These are phyloP conservation scores for Leccinum rimulosum DNA, from an alignment of 768 basidiomycete genomes.

Conservation along the genomic window DNA sequence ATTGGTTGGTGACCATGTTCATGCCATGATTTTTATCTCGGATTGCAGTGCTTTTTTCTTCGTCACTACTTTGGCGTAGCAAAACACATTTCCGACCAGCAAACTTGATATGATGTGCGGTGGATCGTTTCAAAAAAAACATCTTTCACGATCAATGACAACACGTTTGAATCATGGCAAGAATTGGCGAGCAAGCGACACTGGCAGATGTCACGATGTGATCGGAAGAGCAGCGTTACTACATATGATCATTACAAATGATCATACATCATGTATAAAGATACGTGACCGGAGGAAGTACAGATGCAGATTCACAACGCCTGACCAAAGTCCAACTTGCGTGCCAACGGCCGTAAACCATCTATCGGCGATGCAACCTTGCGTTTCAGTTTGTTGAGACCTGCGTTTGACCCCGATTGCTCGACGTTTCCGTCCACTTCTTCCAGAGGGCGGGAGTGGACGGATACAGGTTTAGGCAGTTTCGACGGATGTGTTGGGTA, in stretches of 20 bases:
- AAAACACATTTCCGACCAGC: background rate
- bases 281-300: background rate
- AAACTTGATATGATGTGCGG: background rate
- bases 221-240: background rate
- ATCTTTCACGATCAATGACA: background rate
- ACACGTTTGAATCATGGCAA: background rate
- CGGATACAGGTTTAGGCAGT: conserved; percentile 69
- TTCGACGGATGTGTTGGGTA: conserved; percentile 87
- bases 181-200: background rate
- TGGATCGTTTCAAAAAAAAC: background rate
- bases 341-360: conserved; percentile 57
- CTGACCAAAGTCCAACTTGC: conserved; percentile 70
- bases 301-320: conserved; percentile 9
- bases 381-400: conserved; percentile 61
- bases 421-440: conserved; percentile 78
- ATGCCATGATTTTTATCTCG: no score
- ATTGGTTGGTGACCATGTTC: background rate
- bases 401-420: conserved; percentile 45
- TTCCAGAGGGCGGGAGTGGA: conserved; percentile 59
- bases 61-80: background rate
- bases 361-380: conserved; percentile 60
- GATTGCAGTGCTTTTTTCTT: background rate
- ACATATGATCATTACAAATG: background rate
- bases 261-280: background rate
- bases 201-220: no score